A percentile compares a stretch with the other conserved stretches of the same genome.
These are phyloP conservation scores for Apiotrichum gamsii DNA, from an alignment of 1,284 basidiomycete species.

Conservation along the genomic window DNA sequence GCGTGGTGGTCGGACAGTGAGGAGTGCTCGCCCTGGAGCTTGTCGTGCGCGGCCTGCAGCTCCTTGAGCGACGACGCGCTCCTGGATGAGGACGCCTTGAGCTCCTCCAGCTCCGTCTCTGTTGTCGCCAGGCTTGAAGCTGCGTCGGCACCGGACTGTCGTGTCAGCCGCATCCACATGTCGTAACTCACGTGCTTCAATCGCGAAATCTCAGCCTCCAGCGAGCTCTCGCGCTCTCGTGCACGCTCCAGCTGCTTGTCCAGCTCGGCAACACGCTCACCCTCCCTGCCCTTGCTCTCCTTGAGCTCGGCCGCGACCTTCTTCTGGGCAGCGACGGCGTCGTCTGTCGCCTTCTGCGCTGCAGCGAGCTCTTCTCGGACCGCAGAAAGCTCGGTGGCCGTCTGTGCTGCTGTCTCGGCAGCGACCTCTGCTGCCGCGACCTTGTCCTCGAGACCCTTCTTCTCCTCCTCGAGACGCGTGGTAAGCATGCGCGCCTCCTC, in stretches of 20 bases:
- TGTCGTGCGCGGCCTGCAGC: constrained; percentile 12
- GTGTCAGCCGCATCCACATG: background rate
- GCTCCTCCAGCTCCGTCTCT: constrained; percentile 7
- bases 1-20: constrained; percentile 17
- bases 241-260: constrained; percentile 39
- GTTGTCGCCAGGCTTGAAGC: constrained; percentile 1
- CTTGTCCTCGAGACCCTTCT: constrained; percentile 19
- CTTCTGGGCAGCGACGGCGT: background rate
- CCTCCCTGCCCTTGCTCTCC: constrained; percentile 10
- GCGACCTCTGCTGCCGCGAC: constrained; percentile 10
- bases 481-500: constrained; percentile 32
- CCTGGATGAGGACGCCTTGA: constrained; percentile 1
- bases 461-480: constrained; percentile 32
- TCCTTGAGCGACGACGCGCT: constrained; percentile 8
- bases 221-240: constrained; percentile 37
- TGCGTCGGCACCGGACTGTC: constrained; percentile 29
- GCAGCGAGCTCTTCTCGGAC: constrained; percentile 8
- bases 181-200: constrained; percentile 38
- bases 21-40: constrained; percentile 18
- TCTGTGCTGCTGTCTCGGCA: constrained; percentile 12
- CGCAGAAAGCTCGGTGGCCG: constrained; percentile 12
- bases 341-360: background rate
- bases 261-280: constrained; percentile 26
- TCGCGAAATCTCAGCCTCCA: constrained; percentile 42
- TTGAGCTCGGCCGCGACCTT: constrained; percentile 9